These are phyloP conservation scores for Ceratocystis ficicola DNA, from an alignment of 2,329 filamentous ascomycete genomes.

Conservation along the genomic window DNA sequence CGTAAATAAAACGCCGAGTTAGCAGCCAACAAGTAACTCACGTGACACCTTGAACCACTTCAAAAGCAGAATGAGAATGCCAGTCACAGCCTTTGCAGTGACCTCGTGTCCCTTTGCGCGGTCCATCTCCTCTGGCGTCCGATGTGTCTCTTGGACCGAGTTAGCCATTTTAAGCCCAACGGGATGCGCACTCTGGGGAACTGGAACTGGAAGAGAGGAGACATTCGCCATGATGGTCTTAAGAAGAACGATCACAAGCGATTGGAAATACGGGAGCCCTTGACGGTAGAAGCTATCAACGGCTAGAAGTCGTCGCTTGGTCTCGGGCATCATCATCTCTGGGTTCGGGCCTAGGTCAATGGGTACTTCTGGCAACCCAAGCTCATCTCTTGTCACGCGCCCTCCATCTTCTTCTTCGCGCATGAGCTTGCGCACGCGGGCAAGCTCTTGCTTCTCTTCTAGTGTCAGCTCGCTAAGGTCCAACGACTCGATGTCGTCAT, in stretches of 20 bases:
- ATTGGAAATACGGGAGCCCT: conserved; percentile 76
- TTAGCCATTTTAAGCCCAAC: conserved; percentile 25
- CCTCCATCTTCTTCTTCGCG: conserved; percentile 26
- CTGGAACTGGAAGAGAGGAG: conserved; percentile 47
- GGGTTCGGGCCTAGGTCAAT: conserved; percentile 38
- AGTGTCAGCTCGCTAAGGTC: conserved; percentile 36
- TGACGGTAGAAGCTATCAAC: conserved; percentile 80
- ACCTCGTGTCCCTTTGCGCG: conserved; percentile 73
- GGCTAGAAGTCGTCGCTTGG: conserved; percentile 53
- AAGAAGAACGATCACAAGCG: conserved; percentile 80
- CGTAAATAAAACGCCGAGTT: background rate
- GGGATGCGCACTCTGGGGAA: conserved; percentile 21
- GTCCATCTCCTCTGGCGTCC: conserved; percentile 63
- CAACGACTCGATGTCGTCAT: conserved; percentile 37
- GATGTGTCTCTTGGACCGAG: conserved; percentile 29
- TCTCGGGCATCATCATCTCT: conserved; percentile 39
- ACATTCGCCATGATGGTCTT: conserved; percentile 82
- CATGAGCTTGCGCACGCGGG: conserved; percentile 33
- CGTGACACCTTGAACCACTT: conserved; percentile 97
- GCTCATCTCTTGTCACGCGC: conserved; percentile 27
- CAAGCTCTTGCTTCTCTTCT: conserved; percentile 35
- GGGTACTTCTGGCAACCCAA: conserved; percentile 18
- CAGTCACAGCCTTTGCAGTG: conserved; percentile 81
- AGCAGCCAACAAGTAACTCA: conserved; percentile 37
- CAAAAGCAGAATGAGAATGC: conserved; percentile 69